These are phyloP conservation scores for Parastagonospora avenae DNA, from an alignment of 2,329 filamentous ascomycete genomes.

Conservation along the genomic window DNA sequence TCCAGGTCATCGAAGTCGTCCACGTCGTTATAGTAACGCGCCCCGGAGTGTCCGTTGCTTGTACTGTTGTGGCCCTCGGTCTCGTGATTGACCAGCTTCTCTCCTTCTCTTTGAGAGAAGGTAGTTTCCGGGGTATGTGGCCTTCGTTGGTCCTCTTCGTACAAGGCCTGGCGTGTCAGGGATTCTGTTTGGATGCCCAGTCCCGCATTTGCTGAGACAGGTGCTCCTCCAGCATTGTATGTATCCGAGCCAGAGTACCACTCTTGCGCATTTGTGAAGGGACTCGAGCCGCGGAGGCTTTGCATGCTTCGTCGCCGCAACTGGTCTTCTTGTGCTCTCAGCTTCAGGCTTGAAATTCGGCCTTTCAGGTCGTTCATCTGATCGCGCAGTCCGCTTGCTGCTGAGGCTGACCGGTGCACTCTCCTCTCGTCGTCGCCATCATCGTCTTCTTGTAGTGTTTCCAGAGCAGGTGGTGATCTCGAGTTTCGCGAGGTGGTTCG, in stretches of 20 bases:
- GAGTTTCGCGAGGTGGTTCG: slow-evolving; percentile 43
- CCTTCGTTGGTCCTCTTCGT: slow-evolving; percentile 14
- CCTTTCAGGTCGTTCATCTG: slow-evolving; percentile 87
- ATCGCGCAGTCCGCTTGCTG: slow-evolving; percentile 75
- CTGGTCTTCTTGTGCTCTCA: slow-evolving; percentile 79
- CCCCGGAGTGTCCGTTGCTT: slow-evolving; percentile 4
- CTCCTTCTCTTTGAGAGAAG: slow-evolving; percentile 22
- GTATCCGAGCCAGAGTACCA: slow-evolving; percentile 54
- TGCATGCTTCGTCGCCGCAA: slow-evolving; percentile 77
- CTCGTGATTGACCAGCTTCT: slow-evolving; percentile 14
- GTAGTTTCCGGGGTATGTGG: slow-evolving; percentile 18
- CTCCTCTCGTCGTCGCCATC: slow-evolving; percentile 17
- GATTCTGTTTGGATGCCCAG: slow-evolving; percentile 37
- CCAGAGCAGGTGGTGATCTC: slow-evolving; percentile 42
- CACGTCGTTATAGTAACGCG: slow-evolving; percentile 26
- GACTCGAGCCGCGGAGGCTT: slow-evolving; percentile 75
- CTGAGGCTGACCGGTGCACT: slow-evolving; percentile 70
- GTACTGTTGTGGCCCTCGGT: slow-evolving; percentile 1
- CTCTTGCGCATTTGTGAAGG: slow-evolving; percentile 75
- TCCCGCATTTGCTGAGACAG: slow-evolving; percentile 33
- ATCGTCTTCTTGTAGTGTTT: slow-evolving; percentile 50
- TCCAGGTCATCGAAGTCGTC: slow-evolving; percentile 27
- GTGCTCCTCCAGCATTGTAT: slow-evolving; percentile 29
- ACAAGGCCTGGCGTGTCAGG: slow-evolving; percentile 27
- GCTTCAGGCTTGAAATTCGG: slow-evolving; percentile 79